Conservation (phyloP, 352 stramenopile genomes). For the Phytophthora pluvialis region DNA sequence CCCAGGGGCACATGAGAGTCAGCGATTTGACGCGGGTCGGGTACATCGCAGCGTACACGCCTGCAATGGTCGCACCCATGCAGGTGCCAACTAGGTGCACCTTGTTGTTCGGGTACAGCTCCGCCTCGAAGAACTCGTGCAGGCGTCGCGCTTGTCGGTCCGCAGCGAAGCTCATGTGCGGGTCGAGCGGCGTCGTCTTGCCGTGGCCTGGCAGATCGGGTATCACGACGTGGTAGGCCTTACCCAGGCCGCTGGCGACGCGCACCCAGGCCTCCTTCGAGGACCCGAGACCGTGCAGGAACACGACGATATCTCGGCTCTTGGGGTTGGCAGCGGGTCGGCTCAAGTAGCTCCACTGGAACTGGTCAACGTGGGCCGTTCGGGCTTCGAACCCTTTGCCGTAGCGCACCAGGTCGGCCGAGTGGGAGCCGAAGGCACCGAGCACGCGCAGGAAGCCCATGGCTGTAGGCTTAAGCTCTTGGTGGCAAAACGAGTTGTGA, state of each 20-base stretch:
- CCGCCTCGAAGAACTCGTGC: slow-evolving; percentile 62
- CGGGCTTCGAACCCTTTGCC: slow-evolving; percentile 50
- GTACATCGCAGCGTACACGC: slow-evolving; percentile 69
- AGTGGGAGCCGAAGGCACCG: slow-evolving; percentile 29
- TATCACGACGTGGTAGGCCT: slow-evolving; percentile 59
- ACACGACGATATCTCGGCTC: slow-evolving; percentile 58
- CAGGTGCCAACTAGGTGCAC: slow-evolving; percentile 73
- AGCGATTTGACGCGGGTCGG: slow-evolving; percentile 60
- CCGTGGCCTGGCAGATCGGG: slow-evolving; percentile 72
- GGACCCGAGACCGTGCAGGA: slow-evolving; percentile 71
- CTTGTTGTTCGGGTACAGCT: slow-evolving; percentile 55
- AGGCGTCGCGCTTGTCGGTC: slow-evolving; percentile 59
- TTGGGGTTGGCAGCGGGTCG: slow-evolving; percentile 28
- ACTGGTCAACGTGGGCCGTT: slow-evolving; percentile 47
- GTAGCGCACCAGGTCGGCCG: slow-evolving; percentile 50
- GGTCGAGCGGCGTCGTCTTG: slow-evolving; percentile 53
- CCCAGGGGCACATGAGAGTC: slow-evolving; percentile 71
- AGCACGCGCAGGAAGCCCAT: slow-evolving; percentile 33
- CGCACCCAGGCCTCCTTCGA: slow-evolving; percentile 71
- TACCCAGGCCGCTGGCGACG: slow-evolving; percentile 46
- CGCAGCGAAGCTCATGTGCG: slow-evolving; percentile 51
- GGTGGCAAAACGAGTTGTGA: slow-evolving; percentile 32
- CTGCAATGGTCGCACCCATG: slow-evolving; percentile 76
- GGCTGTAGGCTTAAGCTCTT: not conserved
- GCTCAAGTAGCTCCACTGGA: slow-evolving; percentile 75